Evolutionary conservation across 108 stramenopile genomes (phyloP).

Genomic region (Skeletonema menzelii): DNA sequence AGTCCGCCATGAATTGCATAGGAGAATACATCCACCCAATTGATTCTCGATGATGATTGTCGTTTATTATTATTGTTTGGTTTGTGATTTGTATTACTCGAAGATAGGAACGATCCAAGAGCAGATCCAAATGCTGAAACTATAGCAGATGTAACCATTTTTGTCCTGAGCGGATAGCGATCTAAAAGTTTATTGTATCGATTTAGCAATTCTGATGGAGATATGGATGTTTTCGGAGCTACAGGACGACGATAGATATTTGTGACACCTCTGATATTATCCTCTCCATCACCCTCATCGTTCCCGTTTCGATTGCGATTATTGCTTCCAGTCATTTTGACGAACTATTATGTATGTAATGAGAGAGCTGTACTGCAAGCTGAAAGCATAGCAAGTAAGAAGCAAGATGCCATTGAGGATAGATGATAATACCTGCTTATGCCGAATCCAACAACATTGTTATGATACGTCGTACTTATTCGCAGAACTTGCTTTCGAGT

Average conservation of each 20-base stretch:
- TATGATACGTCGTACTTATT: too few species aligned
- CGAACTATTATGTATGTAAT: not conserved
- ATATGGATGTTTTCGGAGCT: not conserved
- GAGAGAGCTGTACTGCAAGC: not conserved
- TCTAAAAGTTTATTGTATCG: conserved; percentile 42
- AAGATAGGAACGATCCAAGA: conserved; percentile 30
- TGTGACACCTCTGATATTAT: not conserved
- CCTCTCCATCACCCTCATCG: not conserved
- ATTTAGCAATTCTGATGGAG: conserved; percentile 32
- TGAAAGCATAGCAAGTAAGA: not conserved
- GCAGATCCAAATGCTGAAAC: conserved; percentile 37
- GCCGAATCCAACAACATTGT: too few species aligned
- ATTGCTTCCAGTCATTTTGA: not conserved
- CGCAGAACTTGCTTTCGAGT: too few species aligned
- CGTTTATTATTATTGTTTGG: not conserved
- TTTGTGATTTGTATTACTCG: not conserved
- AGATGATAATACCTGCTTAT: too few species aligned
- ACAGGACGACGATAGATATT: not conserved
- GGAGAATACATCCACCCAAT: conserved; percentile 44
- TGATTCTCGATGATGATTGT: conserved; percentile 23
- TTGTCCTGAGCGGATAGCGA: conserved; percentile 36
- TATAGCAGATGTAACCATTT: conserved; percentile 41
- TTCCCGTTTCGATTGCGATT: not conserved
- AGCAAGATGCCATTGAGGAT: too few species aligned
- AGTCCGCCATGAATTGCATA: conserved; percentile 39